Evolutionary conservation across 1,284 basidiomycete species (phyloP).

Genomic region (Inonotus hispidus): DNA sequence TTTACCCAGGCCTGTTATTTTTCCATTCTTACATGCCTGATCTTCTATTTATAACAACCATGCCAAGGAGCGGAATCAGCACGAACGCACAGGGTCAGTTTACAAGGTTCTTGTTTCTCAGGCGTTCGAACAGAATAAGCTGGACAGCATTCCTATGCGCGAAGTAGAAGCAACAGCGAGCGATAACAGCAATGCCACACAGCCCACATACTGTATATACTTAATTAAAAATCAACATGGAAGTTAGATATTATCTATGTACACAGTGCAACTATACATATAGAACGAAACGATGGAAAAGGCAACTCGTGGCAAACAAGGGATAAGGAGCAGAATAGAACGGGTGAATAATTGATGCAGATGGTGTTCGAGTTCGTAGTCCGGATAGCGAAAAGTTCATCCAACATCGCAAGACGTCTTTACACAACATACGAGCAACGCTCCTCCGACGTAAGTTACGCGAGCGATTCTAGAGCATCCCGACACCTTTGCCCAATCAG

Average conservation of each 20-base stretch:
- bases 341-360: background rate
- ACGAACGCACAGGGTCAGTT: background rate
- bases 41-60: background rate
- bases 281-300: background rate
- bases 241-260: background rate
- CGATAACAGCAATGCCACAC: background rate
- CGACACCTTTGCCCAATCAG: slow-evolving; percentile 25
- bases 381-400: background rate
- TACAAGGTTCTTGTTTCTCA: background rate
- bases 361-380: background rate
- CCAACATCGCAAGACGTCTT: background rate
- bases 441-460: background rate
- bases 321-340: too few species aligned
- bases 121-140: background rate
- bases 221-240: background rate
- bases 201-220: too few species aligned
- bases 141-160: background rate
- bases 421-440: background rate
- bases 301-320: too few species aligned
- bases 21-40: too few species aligned
- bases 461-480: background rate
- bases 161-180: background rate
- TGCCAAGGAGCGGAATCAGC: background rate
- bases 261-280: background rate
- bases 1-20: too few species aligned